A percentile compares a stretch with the other conserved stretches of the same genome.
Conservation (phyloP, 306 rosid species). For the Arachis stenosperma region DNA sequence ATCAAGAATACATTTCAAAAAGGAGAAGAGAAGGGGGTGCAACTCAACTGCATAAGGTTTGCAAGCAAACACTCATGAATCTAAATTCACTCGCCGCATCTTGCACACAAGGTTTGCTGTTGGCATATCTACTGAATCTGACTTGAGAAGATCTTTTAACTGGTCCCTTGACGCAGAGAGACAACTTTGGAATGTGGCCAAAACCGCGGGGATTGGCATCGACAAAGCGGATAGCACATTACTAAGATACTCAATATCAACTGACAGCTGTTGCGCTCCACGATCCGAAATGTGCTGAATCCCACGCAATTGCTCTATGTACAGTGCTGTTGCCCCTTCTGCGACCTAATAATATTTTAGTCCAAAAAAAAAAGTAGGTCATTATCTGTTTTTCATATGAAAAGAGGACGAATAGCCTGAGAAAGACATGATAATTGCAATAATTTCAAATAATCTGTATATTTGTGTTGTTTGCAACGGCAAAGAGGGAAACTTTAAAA, state of each 20-base stretch:
- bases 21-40: not conserved
- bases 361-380: no score
- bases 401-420: not conserved
- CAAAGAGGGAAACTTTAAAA: constrained; percentile 20
- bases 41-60: constrained; percentile 19
- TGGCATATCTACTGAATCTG: constrained; percentile 82
- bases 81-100: constrained; percentile 74
- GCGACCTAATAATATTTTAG: constrained; percentile 66
- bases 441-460: constrained; percentile 10
- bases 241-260: constrained; percentile 88
- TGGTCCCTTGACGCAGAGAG: constrained; percentile 77
- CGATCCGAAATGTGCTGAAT: constrained; percentile 87
- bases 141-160: constrained; percentile 70
- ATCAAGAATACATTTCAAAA: constrained; percentile 14
- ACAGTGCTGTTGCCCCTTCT: constrained; percentile 96
- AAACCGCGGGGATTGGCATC: constrained; percentile 82
- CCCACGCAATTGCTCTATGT: constrained; percentile 88
- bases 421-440: not conserved
- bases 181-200: constrained; percentile 79
- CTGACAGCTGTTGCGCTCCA: constrained; percentile 90
- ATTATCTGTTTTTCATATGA: no score
- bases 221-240: constrained; percentile 93
- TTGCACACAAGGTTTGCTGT: constrained; percentile 91
- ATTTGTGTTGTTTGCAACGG: not conserved
- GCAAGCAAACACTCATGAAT: constrained; percentile 41